Evolutionary conservation across 768 basidiomycete species (phyloP), one percentile per base, ranked within the genome.

Genomic region (Lactarius akahatsu): DNA sequence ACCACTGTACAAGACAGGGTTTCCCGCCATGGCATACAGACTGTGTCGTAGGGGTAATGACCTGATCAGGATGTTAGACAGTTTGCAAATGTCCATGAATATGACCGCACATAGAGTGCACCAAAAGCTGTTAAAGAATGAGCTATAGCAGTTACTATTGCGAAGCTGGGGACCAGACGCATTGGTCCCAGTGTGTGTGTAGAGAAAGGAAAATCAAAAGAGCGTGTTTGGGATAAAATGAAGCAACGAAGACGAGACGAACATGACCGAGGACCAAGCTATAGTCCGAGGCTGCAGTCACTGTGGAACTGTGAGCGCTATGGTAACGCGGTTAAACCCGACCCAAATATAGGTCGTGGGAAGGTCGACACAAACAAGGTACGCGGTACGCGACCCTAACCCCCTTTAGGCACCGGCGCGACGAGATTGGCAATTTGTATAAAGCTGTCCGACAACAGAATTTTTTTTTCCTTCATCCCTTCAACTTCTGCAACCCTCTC

Each of bases 1-100:
- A 65, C 89, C 89, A 92, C 55, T 78, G 64, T 8, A 91, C 80
- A 0, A 73, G 74, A 75, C 86, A 89, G 7, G 81, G 67, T 68
- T 84, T 74, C 13, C 85, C 86, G 30, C 78, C 90, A 45, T 77
- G 76, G 73, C 86, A 90, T 55, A 52, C 52, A 4, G 56, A 59
- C 9, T 26, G 52, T 20, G n/a, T 5, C 20, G 32, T 45, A 9
- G 70, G 70, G 26, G 13, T 43, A 11, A 64, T 34, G 8, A 64
- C 61, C 70, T 71, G 5, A 23, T 32, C 23, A 34, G 34, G 34
- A 5, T 16, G 59, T 67, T 32, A 40, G 50, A 32, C 23, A 34
- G 4, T 50, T 3, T 4, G 36, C 23, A 43, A 69, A 20, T 4
- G 40, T 26, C 41, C 18, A 18, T 38, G 57, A 40, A 26, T 7